A percentile compares a stretch with the other conserved stretches of the same genome.
Evolutionary conservation across 164 flowering plant species (phyloP).

Genomic region (Litsea cubeba): DNA sequence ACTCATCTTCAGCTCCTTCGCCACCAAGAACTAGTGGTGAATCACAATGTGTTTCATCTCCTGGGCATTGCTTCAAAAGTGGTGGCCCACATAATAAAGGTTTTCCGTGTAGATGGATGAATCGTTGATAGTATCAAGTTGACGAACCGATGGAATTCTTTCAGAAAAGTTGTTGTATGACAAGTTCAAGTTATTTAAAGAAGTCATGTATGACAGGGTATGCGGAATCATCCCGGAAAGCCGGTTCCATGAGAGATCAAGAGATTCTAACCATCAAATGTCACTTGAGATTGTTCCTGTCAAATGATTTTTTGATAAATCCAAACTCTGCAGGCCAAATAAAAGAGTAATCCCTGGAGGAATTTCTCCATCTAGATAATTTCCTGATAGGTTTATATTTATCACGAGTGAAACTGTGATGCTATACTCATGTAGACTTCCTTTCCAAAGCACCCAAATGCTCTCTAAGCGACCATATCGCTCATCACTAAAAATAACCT

Average conservation of each 20-base stretch:
- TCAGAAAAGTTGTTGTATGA: slow-evolving; percentile 8
- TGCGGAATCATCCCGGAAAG: not conserved
- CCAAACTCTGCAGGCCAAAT: not conserved
- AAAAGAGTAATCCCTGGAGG: not conserved
- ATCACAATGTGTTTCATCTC: not conserved
- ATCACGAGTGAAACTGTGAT: not conserved
- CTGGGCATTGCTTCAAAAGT: not conserved
- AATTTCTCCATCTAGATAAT: slow-evolving; percentile 2
- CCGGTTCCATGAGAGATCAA: slow-evolving; percentile 1
- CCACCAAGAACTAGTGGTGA: not conserved
- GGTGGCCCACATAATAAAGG: slow-evolving; percentile 1
- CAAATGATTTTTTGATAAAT: not conserved
- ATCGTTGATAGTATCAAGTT: not conserved
- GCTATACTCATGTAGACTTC: not conserved
- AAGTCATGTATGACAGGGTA: not conserved
- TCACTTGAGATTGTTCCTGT: not conserved
- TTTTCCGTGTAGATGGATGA: not conserved
- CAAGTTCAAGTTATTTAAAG: not conserved
- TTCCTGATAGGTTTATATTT: slow-evolving; percentile 4
- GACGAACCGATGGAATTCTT: not conserved
- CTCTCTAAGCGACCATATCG: not conserved
- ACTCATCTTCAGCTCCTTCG: not conserved
- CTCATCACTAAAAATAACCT: accelerated
- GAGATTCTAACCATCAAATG: not conserved
- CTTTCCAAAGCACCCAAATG: not conserved